phyloP scores from a whole-genome alignment of 352 stramenopile species.

The Pythium guiyangense region DNA sequence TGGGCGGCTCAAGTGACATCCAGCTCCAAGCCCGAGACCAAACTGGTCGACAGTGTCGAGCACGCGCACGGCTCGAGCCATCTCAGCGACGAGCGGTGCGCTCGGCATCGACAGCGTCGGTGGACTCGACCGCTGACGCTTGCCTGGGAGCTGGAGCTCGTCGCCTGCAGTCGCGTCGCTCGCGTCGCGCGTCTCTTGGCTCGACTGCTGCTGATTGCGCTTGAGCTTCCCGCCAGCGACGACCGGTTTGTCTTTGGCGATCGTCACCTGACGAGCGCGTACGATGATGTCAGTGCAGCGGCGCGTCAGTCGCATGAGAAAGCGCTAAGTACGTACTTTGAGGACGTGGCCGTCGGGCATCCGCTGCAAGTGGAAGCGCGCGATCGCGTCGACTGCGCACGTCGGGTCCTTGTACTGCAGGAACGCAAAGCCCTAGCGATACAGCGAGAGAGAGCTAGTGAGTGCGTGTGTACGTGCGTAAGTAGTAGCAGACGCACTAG shows the following conservation, averaged over 20 bases:
- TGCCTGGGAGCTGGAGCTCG: slow-evolving; percentile 35
- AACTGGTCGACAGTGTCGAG: too few relatives aligned
- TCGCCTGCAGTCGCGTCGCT: slow-evolving; percentile 9
- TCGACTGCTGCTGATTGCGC: slow-evolving; percentile 41
- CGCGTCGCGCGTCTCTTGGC: slow-evolving; percentile 17
- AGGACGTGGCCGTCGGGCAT: slow-evolving; percentile 69
- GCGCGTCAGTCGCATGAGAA: too few relatives aligned
- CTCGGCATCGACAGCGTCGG: slow-evolving; percentile 5
- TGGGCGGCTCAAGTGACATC: too few relatives aligned
- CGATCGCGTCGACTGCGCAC: slow-evolving; percentile 45
- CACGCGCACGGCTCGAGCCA: too few relatives aligned
- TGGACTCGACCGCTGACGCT: slow-evolving; percentile 62
- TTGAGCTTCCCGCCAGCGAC: slow-evolving; percentile 55
- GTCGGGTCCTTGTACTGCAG: slow-evolving; percentile 59
- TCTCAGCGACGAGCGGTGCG: too few relatives aligned
- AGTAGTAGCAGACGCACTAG: neutral
- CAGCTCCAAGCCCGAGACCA: too few relatives aligned
- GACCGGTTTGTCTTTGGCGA: slow-evolving; percentile 50
- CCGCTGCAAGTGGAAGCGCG: slow-evolving; percentile 53
- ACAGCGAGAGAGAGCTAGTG: neutral
- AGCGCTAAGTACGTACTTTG: slow-evolving; percentile 30
- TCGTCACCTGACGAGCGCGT: slow-evolving; percentile 39
- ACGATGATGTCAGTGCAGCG: neutral
- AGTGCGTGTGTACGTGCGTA: neutral
- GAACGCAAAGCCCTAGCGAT: slow-evolving; percentile 67